These are phyloP conservation scores for Tetracladium marchalianum DNA, from an alignment of 495 filamentous ascomycete genomes.

Conservation along the genomic window DNA sequence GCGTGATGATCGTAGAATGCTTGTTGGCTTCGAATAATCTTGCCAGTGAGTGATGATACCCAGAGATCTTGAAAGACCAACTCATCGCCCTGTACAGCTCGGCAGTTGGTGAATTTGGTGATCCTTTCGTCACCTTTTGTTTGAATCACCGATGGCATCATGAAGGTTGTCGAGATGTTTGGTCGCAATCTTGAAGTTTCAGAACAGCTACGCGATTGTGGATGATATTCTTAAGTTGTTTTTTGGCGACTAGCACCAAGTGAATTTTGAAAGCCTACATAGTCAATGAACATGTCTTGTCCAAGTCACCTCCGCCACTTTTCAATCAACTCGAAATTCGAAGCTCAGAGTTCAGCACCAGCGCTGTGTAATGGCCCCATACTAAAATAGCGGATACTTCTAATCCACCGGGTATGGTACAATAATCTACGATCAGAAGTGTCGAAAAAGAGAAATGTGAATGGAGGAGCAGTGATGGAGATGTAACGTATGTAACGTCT, in stretches of 20 bases:
- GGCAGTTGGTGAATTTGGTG: conserved; percentile 78
- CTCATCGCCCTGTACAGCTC: conserved; percentile 49
- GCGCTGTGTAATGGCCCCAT: conserved; percentile 5
- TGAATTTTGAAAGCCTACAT: conserved; percentile 8
- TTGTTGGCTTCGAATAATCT: conserved; percentile 64
- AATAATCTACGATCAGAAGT: too few relatives aligned
- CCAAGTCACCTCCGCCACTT: too few relatives aligned
- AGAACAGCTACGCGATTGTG: conserved; percentile 31
- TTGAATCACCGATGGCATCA: conserved; percentile 22
- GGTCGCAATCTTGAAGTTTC: conserved; percentile 55
- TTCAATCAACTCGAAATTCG: too few relatives aligned
- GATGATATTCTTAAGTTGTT: not conserved
- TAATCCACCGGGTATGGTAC: too few relatives aligned
- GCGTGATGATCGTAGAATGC: conserved; percentile 62
- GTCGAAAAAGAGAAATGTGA: not conserved
- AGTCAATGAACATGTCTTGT: conserved; percentile 1
- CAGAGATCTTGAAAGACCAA: conserved; percentile 67
- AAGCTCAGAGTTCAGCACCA: not conserved
- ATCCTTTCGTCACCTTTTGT: conserved; percentile 27
- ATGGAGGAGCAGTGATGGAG: not conserved
- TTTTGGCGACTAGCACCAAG: not conserved
- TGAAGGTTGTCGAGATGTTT: too few relatives aligned
- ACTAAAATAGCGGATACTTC: too few relatives aligned
- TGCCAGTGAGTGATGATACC: conserved; percentile 65
- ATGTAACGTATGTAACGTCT: conserved; percentile 13